Percentiles rank a stretch among this genome's conserved stretches.
phyloP scores from a whole-genome alignment of 805 yeast species.

The Candida succiphila region DNA sequence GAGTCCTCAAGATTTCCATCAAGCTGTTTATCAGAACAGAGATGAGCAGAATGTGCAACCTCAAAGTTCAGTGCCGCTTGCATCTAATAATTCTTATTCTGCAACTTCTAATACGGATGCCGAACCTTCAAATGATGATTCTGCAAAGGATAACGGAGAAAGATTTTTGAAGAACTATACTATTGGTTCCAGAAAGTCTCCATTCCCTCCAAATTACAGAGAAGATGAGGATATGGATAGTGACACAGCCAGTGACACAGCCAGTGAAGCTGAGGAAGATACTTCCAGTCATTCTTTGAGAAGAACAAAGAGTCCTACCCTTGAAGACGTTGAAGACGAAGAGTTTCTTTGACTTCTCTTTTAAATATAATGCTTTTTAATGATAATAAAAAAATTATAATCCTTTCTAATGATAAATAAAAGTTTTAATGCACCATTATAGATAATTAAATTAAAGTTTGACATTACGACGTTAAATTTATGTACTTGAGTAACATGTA shows the following conservation, averaged over 20 bases:
- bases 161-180: background rate
- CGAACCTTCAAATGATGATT: background rate
- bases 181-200: background rate
- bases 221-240: background rate
- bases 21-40: no score
- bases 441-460: no score
- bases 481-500: no score
- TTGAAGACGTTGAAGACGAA: conserved; percentile 13
- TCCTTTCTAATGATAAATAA: no score
- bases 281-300: conserved; percentile 2
- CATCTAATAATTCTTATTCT: background rate
- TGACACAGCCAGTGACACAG: background rate
- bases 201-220: background rate
- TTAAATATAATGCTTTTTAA: no score
- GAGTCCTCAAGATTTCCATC: background rate
- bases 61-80: background rate
- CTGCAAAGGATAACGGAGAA: background rate
- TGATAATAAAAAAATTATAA: no score
- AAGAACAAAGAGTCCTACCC: conserved; percentile 8
- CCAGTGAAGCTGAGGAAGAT: background rate
- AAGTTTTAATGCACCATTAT: no score
- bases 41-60: background rate
- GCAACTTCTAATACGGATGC: background rate
- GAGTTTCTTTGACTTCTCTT: conserved; percentile 4
- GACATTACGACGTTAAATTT: no score